Base-by-base conservation (phyloP, 1,139 yeast genomes). In the Debaryomycetaceae sp. region DNA sequence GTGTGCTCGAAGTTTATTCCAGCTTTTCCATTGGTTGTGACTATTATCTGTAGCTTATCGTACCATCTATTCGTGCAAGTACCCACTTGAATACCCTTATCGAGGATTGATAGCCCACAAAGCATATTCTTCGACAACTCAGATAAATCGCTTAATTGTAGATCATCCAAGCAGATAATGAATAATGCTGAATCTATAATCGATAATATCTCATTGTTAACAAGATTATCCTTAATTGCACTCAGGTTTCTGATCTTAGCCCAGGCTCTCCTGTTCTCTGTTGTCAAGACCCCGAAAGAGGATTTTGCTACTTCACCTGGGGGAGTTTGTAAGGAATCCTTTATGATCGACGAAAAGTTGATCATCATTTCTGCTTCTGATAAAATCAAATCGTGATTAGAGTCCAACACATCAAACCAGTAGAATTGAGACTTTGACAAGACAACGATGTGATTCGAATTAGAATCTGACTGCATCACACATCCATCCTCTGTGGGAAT, bases 51-150 rank as follows among this genome's bases (percentile, higher is more conserved):
- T 51, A 90, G 70, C 67, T 90, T 90, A 66, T 90, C 97, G 62
- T 89, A 90, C 97, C 97, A 90, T 62, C 97, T 76, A 65, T 90
- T 90, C 36, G 96, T 87, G 66, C 97, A 89, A 8, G 97, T 89
- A 50, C 97, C 97, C 34, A 86, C 85, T 66, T 90, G 97, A 42
- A 88, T 82, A 57, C 96, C 97, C 56, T 86, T 80, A 50, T 85
- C 88, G 36, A 87, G 69, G 34, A 78, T 80, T n/a, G 89, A 83
- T 48, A 85, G 77, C 4, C 97, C 97, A 63, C 97, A 89, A 41
- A 89, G 78, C 86, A 87, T 85, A 59, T 89, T 88, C 57, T 85
- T 83, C 11, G 93, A 80, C 57, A 89, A 69, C 48, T 85, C 86
- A 11, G 85, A 76, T 49, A 85, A 72, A 45, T 85, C 80, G 45